Evolutionary conservation across 1,284 basidiomycete species (phyloP).

Genomic region (Ceratobasidium sp.): DNA sequence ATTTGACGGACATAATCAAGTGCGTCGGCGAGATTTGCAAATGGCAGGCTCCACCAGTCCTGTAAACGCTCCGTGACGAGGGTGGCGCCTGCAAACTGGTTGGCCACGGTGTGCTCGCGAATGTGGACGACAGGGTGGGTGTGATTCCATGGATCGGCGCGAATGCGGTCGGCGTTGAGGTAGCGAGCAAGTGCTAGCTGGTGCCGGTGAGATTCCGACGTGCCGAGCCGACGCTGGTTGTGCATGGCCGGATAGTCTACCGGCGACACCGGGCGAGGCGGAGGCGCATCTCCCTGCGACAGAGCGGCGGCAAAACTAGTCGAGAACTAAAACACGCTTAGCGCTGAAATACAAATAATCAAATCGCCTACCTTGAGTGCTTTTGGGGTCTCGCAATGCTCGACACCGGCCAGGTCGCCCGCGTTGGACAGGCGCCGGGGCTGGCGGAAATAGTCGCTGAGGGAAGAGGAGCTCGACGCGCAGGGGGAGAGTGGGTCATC

Average conservation of each 20-base stretch:
- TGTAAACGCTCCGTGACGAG: conserved; percentile 38
- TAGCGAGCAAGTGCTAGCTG: conserved; percentile 37
- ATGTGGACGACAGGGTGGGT: conserved; percentile 38
- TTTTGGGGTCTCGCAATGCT: conserved; percentile 26
- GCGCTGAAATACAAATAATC: not conserved
- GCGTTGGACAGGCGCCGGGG: conserved; percentile 22
- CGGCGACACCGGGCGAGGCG: conserved; percentile 8
- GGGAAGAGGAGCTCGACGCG: conserved; percentile 29
- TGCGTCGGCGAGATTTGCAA: conserved; percentile 37
- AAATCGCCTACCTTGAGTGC: conserved; percentile 2
- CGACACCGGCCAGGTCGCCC: conserved; percentile 20
- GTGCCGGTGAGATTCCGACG: conserved; percentile 26
- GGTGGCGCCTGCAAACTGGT: conserved; percentile 26
- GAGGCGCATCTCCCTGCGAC: not conserved
- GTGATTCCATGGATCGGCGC: conserved; percentile 41
- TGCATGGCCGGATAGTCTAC: not conserved
- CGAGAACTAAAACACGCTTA: conserved; percentile 14
- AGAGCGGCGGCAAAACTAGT: not conserved
- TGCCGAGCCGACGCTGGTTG: conserved; percentile 19
- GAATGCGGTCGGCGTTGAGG: conserved; percentile 37
- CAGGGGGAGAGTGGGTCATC: conserved; percentile 22
- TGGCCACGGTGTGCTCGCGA: conserved; percentile 34
- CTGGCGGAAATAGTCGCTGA: conserved; percentile 29
- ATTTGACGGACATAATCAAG: conserved; percentile 38
- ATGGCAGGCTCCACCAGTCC: conserved; percentile 36